Conservation (phyloP, 2,329 filamentous ascomycete genomes). For the Venturia asperata region DNA sequence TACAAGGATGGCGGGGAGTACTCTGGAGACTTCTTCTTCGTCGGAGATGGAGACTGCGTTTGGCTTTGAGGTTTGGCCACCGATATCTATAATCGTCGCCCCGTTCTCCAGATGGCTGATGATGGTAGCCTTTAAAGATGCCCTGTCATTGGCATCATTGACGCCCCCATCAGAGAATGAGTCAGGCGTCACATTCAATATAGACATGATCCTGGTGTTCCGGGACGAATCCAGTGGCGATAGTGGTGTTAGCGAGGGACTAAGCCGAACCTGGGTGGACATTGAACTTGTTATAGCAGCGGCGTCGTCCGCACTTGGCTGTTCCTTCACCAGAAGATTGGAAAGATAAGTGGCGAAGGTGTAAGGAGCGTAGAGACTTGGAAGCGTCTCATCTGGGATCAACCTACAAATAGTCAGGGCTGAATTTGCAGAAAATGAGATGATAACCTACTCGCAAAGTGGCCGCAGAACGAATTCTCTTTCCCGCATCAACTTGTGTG, state of each 20-base stretch:
- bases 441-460: constrained; percentile 60
- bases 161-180: constrained; percentile 89
- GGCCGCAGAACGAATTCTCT: constrained; percentile 90
- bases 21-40: constrained; percentile 67
- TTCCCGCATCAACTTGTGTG: constrained; percentile 78
- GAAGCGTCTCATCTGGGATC: neutral
- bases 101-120: constrained; percentile 57
- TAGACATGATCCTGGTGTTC: constrained; percentile 65
- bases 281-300: constrained; percentile 32
- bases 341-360: constrained; percentile 43
- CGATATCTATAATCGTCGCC: constrained; percentile 82
- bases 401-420: constrained; percentile 6
- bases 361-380: constrained; percentile 5
- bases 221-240: neutral
- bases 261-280: constrained; percentile 30
- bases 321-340: constrained; percentile 30
- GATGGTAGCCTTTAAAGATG: constrained; percentile 51
- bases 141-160: constrained; percentile 34
- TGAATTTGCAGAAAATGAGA: neutral
- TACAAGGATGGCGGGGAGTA: constrained; percentile 67
- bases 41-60: constrained; percentile 60
- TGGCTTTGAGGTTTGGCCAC: constrained; percentile 87
- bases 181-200: constrained; percentile 90
- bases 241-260: neutral
- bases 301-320: neutral